Conservation (phyloP, 257 asterid species). For the Solanum chmielewskii region DNA sequence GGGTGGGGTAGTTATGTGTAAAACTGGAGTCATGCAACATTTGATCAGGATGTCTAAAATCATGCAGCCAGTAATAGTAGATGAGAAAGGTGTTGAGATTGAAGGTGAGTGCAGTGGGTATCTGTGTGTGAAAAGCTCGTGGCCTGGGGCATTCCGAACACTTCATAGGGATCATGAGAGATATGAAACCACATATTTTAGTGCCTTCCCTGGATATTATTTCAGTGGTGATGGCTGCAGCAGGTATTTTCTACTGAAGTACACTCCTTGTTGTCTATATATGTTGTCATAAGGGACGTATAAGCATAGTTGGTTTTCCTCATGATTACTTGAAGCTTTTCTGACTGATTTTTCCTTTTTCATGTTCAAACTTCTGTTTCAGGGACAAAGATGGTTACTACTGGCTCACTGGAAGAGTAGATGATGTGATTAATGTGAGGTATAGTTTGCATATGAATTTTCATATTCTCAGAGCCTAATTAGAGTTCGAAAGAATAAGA, state of each 20-base stretch:
- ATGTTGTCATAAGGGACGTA: not conserved
- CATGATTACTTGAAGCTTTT: not conserved
- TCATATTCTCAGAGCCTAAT: slow-evolving; percentile 2
- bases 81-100: slow-evolving; percentile 89
- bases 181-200: slow-evolving; percentile 94
- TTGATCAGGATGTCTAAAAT: not conserved
- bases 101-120: slow-evolving; percentile 98
- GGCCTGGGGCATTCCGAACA: slow-evolving; percentile 98
- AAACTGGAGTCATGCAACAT: not conserved
- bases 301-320: not conserved
- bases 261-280: not conserved
- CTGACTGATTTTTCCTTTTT: not conserved
- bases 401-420: slow-evolving; percentile 99
- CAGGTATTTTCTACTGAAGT: slow-evolving; percentile 43
- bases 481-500: not conserved
- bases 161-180: slow-evolving; percentile 94
- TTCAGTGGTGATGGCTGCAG: slow-evolving; percentile 98
- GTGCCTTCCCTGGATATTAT: slow-evolving; percentile 98
- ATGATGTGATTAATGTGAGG: slow-evolving; percentile 98
- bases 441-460: slow-evolving; percentile 9
- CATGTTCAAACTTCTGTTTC: not conserved
- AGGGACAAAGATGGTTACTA: slow-evolving; percentile 96
- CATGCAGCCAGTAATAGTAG: slow-evolving; percentile 90
- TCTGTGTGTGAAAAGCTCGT: slow-evolving; percentile 78
- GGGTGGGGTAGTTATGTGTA: not conserved